Percentiles rank a stretch among this genome's conserved stretches.
Evolutionary conservation across 805 yeast species (phyloP).

Genomic region (Limtongia smithiae): DNA sequence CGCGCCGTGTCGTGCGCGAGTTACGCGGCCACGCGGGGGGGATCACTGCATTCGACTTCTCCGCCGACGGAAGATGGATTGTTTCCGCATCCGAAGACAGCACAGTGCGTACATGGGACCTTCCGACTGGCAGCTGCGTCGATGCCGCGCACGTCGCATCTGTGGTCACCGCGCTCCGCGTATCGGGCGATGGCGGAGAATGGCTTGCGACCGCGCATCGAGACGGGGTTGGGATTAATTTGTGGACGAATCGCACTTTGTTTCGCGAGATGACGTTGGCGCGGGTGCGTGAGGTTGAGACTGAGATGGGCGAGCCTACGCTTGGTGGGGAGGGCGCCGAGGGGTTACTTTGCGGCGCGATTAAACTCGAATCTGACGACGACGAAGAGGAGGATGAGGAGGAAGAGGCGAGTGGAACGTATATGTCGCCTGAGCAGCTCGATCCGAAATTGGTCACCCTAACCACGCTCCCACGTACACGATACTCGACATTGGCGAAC

Average conservation of each 20-base stretch:
- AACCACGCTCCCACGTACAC: conserved; percentile 70
- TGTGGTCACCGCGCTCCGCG: conserved; percentile 75
- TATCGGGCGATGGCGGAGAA: conserved; percentile 87
- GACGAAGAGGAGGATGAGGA: conserved; percentile 38
- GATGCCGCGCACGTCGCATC: conserved; percentile 78
- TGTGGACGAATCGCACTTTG: conserved; percentile 91
- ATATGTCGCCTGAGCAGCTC: conserved; percentile 55
- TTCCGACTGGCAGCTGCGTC: conserved; percentile 94
- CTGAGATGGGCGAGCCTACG: conserved; percentile 60
- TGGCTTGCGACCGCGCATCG: conserved; percentile 91
- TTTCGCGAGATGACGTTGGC: conserved; percentile 67
- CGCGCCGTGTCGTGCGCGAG: conserved; percentile 79
- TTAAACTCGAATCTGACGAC: conserved; percentile 45
- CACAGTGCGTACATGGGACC: conserved; percentile 93
- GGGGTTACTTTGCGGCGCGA: conserved; percentile 72
- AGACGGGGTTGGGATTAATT: conserved; percentile 77
- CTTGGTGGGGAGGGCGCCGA: conserved; percentile 75
- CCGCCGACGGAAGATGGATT: conserved; percentile 95
- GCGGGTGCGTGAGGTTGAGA: conserved; percentile 68
- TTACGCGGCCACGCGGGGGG: conserved; percentile 87
- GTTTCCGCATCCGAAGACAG: conserved; percentile 78
- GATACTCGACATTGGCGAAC: conserved; percentile 73
- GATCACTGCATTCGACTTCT: conserved; percentile 81
- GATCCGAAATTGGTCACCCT: conserved; percentile 63
- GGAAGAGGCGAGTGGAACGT: conserved; percentile 40